Conservation (phyloP, 176 grass and related monocot genomes). For the Eremochloa ophiuroides region DNA sequence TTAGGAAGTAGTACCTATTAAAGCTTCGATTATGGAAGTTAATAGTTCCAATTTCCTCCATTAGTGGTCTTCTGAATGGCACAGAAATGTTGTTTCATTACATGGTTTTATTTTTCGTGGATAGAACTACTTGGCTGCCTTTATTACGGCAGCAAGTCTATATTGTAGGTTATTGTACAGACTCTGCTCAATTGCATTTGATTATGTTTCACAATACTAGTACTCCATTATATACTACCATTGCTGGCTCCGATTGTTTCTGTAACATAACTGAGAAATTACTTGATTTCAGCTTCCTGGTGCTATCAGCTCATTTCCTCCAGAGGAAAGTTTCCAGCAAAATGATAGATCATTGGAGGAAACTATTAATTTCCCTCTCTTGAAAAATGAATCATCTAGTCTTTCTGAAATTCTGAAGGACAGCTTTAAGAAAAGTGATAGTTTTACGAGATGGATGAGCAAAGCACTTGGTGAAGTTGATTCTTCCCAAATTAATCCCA, state of each 20-base stretch:
- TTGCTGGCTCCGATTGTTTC: constrained; percentile 2
- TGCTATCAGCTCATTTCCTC: constrained; percentile 34
- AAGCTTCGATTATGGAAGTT: not conserved
- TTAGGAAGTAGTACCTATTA: not conserved
- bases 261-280: constrained; percentile 5
- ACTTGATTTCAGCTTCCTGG: constrained; percentile 48
- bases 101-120: not conserved
- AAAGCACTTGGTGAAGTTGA: constrained; percentile 69
- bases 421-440: constrained; percentile 79
- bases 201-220: constrained; percentile 7
- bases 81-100: not conserved
- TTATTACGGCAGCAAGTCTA: constrained; percentile 8
- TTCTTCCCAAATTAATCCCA: constrained; percentile 67
- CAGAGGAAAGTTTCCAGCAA: constrained; percentile 33
- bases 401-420: constrained; percentile 49
- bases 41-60: not conserved
- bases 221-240: constrained; percentile 1
- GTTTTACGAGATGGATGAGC: constrained; percentile 97
- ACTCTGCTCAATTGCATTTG: not conserved
- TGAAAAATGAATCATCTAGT: constrained; percentile 51
- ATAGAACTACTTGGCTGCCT: not conserved
- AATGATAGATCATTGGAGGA: constrained; percentile 36
- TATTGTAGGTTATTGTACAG: constrained; percentile 15
- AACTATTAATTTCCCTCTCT: constrained; percentile 23
- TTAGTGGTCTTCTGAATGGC: not conserved